Conservation (phyloP, 2,329 filamentous ascomycete species). For the Ceratocystis ficicola region DNA sequence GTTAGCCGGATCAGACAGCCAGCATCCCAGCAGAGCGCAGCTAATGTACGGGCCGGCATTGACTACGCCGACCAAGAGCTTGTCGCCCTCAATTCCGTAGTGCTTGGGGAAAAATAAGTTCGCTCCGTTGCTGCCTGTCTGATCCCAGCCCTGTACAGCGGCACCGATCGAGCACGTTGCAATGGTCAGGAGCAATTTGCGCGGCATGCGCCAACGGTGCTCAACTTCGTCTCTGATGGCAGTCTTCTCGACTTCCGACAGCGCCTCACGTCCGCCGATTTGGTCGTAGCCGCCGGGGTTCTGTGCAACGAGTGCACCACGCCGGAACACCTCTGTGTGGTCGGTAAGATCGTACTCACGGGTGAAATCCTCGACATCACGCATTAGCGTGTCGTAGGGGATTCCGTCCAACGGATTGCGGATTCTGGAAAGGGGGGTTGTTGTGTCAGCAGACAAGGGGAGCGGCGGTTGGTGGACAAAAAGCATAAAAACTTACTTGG, state of each 20-base stretch:
- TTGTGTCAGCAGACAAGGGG: background rate
- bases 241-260: constrained; percentile 30
- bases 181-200: constrained; percentile 36
- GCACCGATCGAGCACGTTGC: constrained; percentile 44
- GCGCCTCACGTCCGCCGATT: constrained; percentile 27
- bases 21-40: constrained; percentile 35
- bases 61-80: constrained; percentile 32
- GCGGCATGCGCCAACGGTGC: constrained; percentile 47
- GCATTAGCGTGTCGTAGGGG: constrained; percentile 40
- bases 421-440: constrained; percentile 29
- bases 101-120: constrained; percentile 46
- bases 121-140: constrained; percentile 50
- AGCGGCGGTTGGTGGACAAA: background rate
- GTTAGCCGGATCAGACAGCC: constrained; percentile 49
- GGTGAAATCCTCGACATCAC: constrained; percentile 42
- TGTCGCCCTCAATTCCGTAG: constrained; percentile 32
- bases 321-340: constrained; percentile 34
- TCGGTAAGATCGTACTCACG: constrained; percentile 37
- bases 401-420: constrained; percentile 40
- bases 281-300: constrained; percentile 23
- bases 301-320: constrained; percentile 31
- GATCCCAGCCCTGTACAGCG: constrained; percentile 50
- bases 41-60: constrained; percentile 37
- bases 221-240: constrained; percentile 36
- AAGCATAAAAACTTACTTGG: constrained; percentile 31